Conservation (phyloP, 805 yeast genomes). For the Zygosaccharomyces bailii region DNA sequence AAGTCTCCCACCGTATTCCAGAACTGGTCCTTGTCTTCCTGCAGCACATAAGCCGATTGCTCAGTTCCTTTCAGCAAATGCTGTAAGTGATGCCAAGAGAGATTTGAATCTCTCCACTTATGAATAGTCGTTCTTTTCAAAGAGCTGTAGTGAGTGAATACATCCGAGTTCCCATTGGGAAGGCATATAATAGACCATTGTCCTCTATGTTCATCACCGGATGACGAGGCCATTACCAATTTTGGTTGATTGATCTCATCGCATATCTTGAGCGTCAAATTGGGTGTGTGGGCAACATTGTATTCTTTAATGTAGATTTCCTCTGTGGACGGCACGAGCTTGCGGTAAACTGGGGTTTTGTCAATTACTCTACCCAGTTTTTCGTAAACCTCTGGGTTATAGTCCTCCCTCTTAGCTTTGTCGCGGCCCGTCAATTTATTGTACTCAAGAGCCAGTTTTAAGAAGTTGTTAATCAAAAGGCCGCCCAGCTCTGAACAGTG, state of each 20-base stretch:
- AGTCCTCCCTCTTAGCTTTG: conserved; percentile 15
- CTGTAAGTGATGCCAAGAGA: conserved; percentile 12
- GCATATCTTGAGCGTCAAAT: conserved; percentile 48
- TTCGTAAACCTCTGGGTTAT: conserved; percentile 8
- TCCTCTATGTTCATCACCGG: conserved; percentile 48
- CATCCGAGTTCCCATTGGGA: conserved; percentile 44
- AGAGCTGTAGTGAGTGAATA: conserved; percentile 62
- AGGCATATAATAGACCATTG: conserved; percentile 83
- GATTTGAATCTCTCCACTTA: conserved; percentile 28
- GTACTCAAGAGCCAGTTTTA: conserved; percentile 23
- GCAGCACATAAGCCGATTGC: conserved; percentile 12
- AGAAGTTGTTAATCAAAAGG: conserved; percentile 56
- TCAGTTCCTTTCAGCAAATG: conserved; percentile 1
- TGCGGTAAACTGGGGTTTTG: conserved; percentile 23
- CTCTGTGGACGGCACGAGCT: conserved; percentile 4
- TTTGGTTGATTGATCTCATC: conserved; percentile 39
- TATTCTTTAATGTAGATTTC: conserved; percentile 13
- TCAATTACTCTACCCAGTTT: conserved; percentile 25
- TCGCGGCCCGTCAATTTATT: conserved; percentile 26
- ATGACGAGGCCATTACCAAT: conserved; percentile 67
- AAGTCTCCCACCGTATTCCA: conserved; percentile 30
- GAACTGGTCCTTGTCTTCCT: conserved; percentile 27
- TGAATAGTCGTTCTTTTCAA: conserved; percentile 29
- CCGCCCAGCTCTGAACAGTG: conserved; percentile 74
- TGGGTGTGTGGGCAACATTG: conserved; percentile 17